Evolutionary conservation across 371 early-diverging fungal species (phyloP).

Genomic region (Actinomucor elegans): DNA sequence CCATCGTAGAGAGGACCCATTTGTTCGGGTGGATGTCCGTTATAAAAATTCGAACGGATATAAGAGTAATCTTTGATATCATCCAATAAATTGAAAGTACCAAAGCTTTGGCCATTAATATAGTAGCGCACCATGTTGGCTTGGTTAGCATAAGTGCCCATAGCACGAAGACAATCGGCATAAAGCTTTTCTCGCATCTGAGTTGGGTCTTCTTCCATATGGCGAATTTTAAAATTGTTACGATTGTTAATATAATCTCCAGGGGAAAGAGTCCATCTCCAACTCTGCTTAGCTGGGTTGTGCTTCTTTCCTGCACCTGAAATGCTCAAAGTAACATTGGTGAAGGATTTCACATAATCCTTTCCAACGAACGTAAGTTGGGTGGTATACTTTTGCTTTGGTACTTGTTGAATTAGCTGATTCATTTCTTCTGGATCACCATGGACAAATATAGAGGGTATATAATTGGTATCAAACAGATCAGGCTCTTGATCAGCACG

Average conservation of each 20-base stretch:
- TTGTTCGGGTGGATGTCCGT: conserved; percentile 41
- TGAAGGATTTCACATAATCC: conserved; percentile 47
- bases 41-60: conserved; percentile 47
- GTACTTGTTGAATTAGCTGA: conserved; percentile 35
- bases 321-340: conserved; percentile 46
- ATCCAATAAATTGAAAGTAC: conserved; percentile 58
- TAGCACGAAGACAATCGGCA: conserved; percentile 51
- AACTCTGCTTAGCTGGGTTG: conserved; percentile 59
- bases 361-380: conserved; percentile 47
- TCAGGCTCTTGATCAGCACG: conserved; percentile 38
- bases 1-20: conserved; percentile 58
- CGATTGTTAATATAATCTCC: conserved; percentile 42
- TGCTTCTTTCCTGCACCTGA: conserved; percentile 56
- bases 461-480: conserved; percentile 31
- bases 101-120: conserved; percentile 53
- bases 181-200: conserved; percentile 64
- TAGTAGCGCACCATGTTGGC: conserved; percentile 55
- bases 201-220: conserved; percentile 62
- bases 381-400: conserved; percentile 18
- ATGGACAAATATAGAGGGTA: conserved; percentile 37
- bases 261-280: conserved; percentile 40
- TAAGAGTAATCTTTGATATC: conserved; percentile 53
- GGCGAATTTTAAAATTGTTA: conserved; percentile 54
- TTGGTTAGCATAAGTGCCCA: conserved; percentile 54
- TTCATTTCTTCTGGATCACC: conserved; percentile 28